Evolutionary conservation across 805 yeast species (phyloP).

Genomic region (Saccharomycopsis lassenensis): DNA sequence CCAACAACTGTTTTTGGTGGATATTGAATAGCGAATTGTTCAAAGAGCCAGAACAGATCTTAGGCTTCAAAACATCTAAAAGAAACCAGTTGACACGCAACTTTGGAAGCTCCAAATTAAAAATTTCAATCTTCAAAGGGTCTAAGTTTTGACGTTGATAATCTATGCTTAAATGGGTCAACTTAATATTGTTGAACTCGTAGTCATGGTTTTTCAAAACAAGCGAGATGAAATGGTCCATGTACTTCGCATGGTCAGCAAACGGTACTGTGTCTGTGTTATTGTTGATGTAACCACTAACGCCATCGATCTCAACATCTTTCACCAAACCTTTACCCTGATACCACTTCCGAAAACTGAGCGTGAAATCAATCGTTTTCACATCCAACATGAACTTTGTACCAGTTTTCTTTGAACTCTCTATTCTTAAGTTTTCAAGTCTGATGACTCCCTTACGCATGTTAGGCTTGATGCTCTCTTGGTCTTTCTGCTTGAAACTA

Average conservation of each 20-base stretch:
- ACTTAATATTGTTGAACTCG: constrained; percentile 6
- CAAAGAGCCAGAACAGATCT: constrained; percentile 60
- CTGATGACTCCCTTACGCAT: constrained; percentile 15
- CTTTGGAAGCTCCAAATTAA: constrained; percentile 54
- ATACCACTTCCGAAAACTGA: constrained; percentile 79
- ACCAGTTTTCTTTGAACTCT: constrained; percentile 39
- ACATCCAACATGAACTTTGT: constrained; percentile 71
- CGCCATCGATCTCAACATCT: constrained; percentile 67
- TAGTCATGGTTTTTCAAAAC: constrained; percentile 11
- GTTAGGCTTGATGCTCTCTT: constrained; percentile 14
- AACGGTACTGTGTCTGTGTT: not conserved
- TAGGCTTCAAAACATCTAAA: constrained; percentile 59
- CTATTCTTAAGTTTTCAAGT: constrained; percentile 8
- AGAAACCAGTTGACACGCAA: constrained; percentile 47
- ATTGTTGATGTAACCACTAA: constrained; percentile 49
- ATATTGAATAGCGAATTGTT: constrained; percentile 68
- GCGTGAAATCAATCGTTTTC: constrained; percentile 67
- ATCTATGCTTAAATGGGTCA: constrained; percentile 11
- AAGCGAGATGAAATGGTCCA: too few relatives aligned
- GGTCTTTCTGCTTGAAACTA: constrained; percentile 2
- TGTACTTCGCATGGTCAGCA: constrained; percentile 5
- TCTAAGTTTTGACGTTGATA: constrained; percentile 9
- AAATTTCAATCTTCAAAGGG: constrained; percentile 43
- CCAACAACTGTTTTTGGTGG: constrained; percentile 48
- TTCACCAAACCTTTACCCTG: constrained; percentile 77